phyloP scores from a whole-genome alignment of 2,329 filamentous ascomycete species.

The Ceratocystis albifundus region DNA sequence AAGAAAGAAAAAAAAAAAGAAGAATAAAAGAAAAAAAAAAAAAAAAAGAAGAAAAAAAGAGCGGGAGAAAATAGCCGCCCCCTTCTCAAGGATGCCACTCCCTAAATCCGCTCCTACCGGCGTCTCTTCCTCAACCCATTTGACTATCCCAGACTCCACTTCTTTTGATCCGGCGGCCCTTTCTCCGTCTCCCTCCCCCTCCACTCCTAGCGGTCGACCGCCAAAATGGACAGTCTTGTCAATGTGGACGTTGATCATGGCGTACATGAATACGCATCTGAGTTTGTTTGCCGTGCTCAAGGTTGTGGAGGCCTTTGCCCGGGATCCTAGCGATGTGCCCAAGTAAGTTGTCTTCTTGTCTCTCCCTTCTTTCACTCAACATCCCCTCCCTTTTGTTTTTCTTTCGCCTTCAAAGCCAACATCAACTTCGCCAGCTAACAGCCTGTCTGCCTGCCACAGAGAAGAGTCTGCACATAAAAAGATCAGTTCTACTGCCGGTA shows the following conservation, averaged over 20 bases:
- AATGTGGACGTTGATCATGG: slow-evolving; percentile 42
- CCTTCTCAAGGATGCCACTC: slow-evolving; percentile 3
- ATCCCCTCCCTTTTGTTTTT: neutral
- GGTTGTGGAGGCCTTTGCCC: slow-evolving; percentile 20
- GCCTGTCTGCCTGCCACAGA: slow-evolving; percentile 28
- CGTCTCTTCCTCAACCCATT: slow-evolving; percentile 10
- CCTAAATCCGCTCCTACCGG: slow-evolving; percentile 9
- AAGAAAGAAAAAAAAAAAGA: neutral
- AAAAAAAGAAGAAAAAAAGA: neutral
- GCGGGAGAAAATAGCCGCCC: neutral
- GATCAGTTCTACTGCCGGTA: slow-evolving; percentile 44
- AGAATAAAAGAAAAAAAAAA: neutral
- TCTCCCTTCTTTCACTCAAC: neutral
- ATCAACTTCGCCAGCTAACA: neutral
- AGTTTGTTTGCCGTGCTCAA: slow-evolving; percentile 30
- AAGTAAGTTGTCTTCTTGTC: slow-evolving; percentile 19
- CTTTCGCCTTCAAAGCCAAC: neutral
- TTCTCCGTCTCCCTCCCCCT: slow-evolving; percentile 28
- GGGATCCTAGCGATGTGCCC: slow-evolving; percentile 20
- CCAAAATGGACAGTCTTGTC: slow-evolving; percentile 45
- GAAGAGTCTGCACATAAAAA: slow-evolving; percentile 50
- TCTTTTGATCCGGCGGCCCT: neutral
- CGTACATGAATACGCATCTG: slow-evolving; percentile 47
- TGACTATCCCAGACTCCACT: slow-evolving; percentile 7
- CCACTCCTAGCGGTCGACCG: slow-evolving; percentile 38